These are phyloP conservation scores for Colletotrichum sp. DNA, from an alignment of 2,329 filamentous ascomycete species.

Conservation along the genomic window DNA sequence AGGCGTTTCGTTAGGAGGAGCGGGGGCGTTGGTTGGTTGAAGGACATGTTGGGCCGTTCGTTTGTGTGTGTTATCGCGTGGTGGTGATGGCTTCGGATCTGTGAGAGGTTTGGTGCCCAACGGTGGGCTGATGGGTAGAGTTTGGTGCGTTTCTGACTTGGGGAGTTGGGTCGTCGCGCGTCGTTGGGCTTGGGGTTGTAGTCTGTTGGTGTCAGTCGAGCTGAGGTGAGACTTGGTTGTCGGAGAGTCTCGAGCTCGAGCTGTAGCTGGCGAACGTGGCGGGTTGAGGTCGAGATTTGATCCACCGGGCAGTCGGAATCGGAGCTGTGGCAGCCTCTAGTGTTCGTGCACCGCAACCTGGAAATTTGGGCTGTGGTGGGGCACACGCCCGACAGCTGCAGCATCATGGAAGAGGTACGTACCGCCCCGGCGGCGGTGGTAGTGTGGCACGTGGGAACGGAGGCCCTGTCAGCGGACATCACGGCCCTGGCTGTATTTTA, in stretches of 20 bases:
- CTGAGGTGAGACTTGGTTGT: not conserved
- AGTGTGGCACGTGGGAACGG: not conserved
- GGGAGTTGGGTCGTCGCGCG: rapidly evolving
- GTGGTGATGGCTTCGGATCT: not conserved
- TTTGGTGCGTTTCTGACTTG: not conserved
- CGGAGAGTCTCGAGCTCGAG: not conserved
- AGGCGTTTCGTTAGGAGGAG: constrained; percentile 71
- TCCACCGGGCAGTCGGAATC: not conserved
- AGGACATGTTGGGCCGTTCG: constrained; percentile 34
- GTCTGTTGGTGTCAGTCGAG: not conserved
- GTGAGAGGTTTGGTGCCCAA: not conserved
- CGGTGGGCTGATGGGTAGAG: not conserved
- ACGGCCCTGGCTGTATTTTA: not conserved
- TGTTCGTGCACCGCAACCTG: not conserved
- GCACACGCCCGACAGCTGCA: not conserved
- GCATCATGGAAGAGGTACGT: not conserved
- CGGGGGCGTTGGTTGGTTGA: constrained; percentile 52
- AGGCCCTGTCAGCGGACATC: not conserved
- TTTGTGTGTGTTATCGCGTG: not conserved
- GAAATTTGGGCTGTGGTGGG: not conserved
- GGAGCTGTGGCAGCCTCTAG: constrained; percentile 3
- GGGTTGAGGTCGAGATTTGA: not conserved
- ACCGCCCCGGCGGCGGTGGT: not conserved
- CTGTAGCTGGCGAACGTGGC: not conserved
- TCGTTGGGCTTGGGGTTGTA: not conserved